These are phyloP conservation scores for Fusarium redolens DNA, from an alignment of 2,329 filamentous ascomycete species.

Conservation along the genomic window DNA sequence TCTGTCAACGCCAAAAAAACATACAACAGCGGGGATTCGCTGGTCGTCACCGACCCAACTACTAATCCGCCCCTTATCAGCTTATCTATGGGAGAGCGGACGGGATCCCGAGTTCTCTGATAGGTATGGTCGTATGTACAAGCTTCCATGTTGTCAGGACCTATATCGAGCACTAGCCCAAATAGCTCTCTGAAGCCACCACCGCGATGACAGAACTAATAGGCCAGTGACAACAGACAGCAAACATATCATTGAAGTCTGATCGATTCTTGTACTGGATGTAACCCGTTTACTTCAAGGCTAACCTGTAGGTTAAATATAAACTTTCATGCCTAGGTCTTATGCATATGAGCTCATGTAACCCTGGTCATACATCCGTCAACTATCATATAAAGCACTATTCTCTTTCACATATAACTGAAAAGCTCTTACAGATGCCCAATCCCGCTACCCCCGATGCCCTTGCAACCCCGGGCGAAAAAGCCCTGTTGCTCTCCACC, in stretches of 20 bases:
- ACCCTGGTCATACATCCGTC: accelerated
- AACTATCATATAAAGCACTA: accelerated
- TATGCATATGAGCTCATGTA: accelerated
- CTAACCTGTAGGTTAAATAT: not conserved
- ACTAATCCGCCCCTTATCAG: too few relatives aligned
- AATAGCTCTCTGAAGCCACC: not conserved
- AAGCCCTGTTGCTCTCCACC: not conserved
- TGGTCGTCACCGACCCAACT: too few relatives aligned
- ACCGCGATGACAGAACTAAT: too few relatives aligned
- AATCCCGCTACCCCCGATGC: accelerated
- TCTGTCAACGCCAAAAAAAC: not conserved
- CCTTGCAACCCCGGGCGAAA: not conserved
- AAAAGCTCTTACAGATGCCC: not conserved
- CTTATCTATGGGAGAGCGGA: not conserved
- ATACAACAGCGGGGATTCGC: not conserved
- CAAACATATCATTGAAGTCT: not conserved
- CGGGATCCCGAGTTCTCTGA: not conserved
- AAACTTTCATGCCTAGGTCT: not conserved
- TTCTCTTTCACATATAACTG: accelerated
- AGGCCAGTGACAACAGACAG: not conserved
- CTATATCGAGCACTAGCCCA: not conserved
- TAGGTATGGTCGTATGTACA: not conserved
- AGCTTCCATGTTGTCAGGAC: accelerated
- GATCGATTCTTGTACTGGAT: too few relatives aligned
- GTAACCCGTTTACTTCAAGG: too few relatives aligned